phyloP scores from a whole-genome alignment of 2,329 filamentous ascomycete species.

The Furcasterigmium sp. region DNA sequence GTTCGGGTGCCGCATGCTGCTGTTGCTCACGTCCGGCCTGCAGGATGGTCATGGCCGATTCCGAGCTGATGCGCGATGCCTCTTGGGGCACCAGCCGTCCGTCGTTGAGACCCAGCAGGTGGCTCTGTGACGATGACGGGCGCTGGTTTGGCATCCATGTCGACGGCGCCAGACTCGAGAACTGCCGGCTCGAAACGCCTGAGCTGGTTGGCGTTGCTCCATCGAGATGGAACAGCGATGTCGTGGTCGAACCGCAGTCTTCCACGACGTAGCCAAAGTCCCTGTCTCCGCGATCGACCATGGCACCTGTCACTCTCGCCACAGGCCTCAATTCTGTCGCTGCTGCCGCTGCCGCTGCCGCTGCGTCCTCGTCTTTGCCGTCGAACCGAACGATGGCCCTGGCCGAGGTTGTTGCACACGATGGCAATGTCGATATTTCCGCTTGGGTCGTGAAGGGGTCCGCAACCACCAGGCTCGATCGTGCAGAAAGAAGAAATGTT shows the following conservation, averaged over 20 bases:
- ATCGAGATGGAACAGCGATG: constrained; percentile 1
- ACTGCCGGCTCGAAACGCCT: not conserved
- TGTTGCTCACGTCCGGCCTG: too few relatives aligned
- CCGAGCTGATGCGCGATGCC: not conserved
- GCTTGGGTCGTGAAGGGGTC: not conserved
- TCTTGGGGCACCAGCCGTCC: not conserved
- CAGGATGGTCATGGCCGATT: constrained; percentile 2
- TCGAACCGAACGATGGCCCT: too few relatives aligned
- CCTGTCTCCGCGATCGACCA: too few relatives aligned
- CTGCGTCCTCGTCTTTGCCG: too few relatives aligned
- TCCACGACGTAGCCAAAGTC: not conserved
- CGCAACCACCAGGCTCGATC: not conserved
- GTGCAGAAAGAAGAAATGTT: not conserved
- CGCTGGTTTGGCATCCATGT: not conserved
- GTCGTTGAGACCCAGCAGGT: not conserved
- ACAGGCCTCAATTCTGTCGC: too few relatives aligned
- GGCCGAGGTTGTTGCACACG: too few relatives aligned
- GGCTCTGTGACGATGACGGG: constrained; percentile 1
- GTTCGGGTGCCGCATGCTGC: too few relatives aligned
- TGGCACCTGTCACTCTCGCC: too few relatives aligned
- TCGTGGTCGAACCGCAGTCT: constrained; percentile 1
- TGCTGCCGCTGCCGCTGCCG: too few relatives aligned
- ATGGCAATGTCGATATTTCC: too few relatives aligned
- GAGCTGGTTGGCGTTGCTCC: not conserved
- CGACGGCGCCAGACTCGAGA: not conserved